Evolutionary conservation across 305 asterid species (phyloP).

Genomic region (Fraxinus floribunda): DNA sequence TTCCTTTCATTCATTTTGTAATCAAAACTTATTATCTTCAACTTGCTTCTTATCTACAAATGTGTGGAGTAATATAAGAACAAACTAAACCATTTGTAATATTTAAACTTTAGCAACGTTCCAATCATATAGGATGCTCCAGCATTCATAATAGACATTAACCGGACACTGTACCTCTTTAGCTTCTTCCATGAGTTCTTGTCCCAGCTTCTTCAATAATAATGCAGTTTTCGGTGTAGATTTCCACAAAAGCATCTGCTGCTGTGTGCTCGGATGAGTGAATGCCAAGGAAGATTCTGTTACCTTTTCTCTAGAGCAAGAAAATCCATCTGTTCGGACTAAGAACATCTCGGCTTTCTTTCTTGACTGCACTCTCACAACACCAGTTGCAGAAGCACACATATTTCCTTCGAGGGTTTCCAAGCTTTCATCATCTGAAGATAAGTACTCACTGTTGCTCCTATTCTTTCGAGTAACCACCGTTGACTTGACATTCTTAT

Average conservation of each 20-base stretch:
- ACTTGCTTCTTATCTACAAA: slow-evolving; percentile 7
- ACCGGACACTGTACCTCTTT: slow-evolving; percentile 61
- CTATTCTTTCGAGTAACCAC: slow-evolving; percentile 31
- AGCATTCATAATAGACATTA: slow-evolving; percentile 16
- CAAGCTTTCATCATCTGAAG: slow-evolving; percentile 62
- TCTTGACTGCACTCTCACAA: slow-evolving; percentile 93
- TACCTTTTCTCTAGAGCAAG: slow-evolving; percentile 92
- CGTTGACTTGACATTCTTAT: slow-evolving; percentile 31
- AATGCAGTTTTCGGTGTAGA: slow-evolving; percentile 90
- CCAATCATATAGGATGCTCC: slow-evolving; percentile 7
- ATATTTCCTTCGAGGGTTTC: slow-evolving; percentile 66
- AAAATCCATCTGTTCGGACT: slow-evolving; percentile 94
- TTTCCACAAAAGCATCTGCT: slow-evolving; percentile 99
- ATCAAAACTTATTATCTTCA: not conserved
- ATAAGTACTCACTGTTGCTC: slow-evolving; percentile 42
- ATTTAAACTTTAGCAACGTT: slow-evolving; percentile 14
- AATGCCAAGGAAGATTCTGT: slow-evolving; percentile 97
- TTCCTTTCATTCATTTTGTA: not conserved
- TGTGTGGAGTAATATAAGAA: slow-evolving; percentile 4
- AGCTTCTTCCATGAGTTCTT: slow-evolving; percentile 95
- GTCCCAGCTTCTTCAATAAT: slow-evolving; percentile 86
- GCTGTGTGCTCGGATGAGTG: slow-evolving; percentile 99
- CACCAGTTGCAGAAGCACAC: slow-evolving; percentile 97
- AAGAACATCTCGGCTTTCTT: slow-evolving; percentile 99
- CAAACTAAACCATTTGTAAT: slow-evolving; percentile 15